Conservation (phyloP, 1,139 yeast species). For the Candida glucosophila region DNA sequence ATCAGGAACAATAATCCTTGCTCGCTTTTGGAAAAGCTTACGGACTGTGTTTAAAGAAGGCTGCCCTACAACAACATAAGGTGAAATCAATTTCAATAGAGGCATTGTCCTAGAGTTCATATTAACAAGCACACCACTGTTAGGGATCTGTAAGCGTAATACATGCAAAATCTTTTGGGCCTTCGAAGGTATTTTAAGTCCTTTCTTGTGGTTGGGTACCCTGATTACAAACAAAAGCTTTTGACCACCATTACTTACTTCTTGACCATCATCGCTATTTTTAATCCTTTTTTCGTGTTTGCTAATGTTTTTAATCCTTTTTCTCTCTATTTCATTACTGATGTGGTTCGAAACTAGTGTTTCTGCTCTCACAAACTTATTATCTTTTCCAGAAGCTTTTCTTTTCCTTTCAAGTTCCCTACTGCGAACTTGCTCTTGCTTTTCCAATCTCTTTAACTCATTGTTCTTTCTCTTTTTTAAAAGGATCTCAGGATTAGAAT, state of each 20-base stretch:
- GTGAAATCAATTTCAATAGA: constrained; percentile 56
- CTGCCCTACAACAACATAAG: constrained; percentile 63
- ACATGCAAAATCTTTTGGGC: constrained; percentile 51
- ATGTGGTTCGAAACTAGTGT: constrained; percentile 56
- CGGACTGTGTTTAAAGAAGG: constrained; percentile 68
- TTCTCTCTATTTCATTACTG: constrained; percentile 57
- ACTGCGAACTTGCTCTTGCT: constrained; percentile 41
- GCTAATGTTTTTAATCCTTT: constrained; percentile 55
- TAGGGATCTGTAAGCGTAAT: constrained; percentile 48
- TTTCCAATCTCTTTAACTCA: constrained; percentile 60
- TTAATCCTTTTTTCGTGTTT: constrained; percentile 30
- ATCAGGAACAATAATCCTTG: constrained; percentile 38
- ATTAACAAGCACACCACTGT: constrained; percentile 67
- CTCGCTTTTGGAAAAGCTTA: constrained; percentile 68
- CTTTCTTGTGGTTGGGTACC: constrained; percentile 47
- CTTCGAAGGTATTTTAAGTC: constrained; percentile 58
- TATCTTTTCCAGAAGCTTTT: constrained; percentile 23
- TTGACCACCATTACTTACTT: constrained; percentile 14
- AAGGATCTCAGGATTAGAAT: constrained; percentile 68
- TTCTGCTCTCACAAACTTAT: constrained; percentile 64
- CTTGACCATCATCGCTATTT: constrained; percentile 6
- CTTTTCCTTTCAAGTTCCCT: constrained; percentile 25
- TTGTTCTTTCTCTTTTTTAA: constrained; percentile 71
- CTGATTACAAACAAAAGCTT: constrained; percentile 58
- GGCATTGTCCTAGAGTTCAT: constrained; percentile 48